Evolutionary conservation across 768 basidiomycete genomes (phyloP).

Genomic region (Suillus lakei): DNA sequence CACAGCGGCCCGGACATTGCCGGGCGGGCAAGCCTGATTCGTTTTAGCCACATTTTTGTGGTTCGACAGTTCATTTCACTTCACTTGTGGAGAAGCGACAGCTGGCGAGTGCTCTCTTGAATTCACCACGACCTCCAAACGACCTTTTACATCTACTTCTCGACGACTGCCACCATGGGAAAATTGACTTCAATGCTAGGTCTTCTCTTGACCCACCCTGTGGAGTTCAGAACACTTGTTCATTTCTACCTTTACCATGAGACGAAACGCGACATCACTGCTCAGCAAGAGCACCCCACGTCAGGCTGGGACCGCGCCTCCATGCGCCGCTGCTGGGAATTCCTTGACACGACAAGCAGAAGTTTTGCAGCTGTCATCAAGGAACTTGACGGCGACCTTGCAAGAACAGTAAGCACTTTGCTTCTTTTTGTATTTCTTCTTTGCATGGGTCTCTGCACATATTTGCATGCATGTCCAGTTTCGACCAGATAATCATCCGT

Average conservation of each 20-base stretch:
- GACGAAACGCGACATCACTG: constrained; percentile 80
- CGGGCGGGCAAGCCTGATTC: neutral
- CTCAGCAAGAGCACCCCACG: constrained; percentile 69
- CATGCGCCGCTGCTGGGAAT: constrained; percentile 91
- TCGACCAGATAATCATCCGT: neutral
- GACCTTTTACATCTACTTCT: neutral
- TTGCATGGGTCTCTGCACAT: neutral
- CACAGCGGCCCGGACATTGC: neutral
- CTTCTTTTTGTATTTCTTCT: constrained; percentile 7
- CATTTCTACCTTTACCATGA: constrained; percentile 88
- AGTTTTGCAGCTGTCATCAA: constrained; percentile 95
- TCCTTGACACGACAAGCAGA: constrained; percentile 86
- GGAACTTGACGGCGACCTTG: constrained; percentile 93
- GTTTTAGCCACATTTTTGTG: neutral
- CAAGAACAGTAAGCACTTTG: constrained; percentile 73
- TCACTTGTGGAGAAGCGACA: neutral
- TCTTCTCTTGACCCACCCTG: constrained; percentile 76
- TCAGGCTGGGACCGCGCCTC: constrained; percentile 86
- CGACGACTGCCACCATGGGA: constrained; percentile 47
- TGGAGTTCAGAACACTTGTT: constrained; percentile 82
- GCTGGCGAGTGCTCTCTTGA: neutral
- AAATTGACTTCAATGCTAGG: constrained; percentile 59
- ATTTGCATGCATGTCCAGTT: neutral
- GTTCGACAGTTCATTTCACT: constrained; percentile 1
- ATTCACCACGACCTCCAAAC: neutral